These are phyloP conservation scores for Spongospora subterranea DNA, from an alignment of 208 protist species.

Conservation along the genomic window DNA sequence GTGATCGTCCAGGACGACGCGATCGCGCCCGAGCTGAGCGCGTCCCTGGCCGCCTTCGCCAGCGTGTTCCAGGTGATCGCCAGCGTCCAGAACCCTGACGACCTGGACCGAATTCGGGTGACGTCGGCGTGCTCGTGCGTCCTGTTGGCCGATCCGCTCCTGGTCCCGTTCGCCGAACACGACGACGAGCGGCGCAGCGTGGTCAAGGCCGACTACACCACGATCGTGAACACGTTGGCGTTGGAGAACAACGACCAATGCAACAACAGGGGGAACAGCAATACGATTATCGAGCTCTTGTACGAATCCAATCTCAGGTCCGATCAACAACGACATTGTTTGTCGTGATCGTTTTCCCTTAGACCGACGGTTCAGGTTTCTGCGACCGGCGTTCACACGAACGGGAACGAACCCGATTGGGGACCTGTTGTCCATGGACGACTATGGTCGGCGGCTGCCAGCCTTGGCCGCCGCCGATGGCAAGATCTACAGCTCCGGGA, in stretches of 20 bases:
- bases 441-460: constrained; percentile 4
- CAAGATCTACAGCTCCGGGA: constrained; percentile 48
- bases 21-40: neutral
- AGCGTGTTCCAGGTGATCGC: constrained; percentile 25
- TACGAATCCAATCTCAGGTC: constrained; percentile 50
- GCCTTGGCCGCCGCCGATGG: constrained; percentile 25
- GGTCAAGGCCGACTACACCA: constrained; percentile 28
- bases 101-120: neutral
- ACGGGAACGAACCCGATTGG: constrained; percentile 47
- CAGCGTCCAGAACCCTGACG: neutral
- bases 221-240: constrained; percentile 41
- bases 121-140: neutral
- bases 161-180: neutral
- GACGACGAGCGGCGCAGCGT: constrained; percentile 4
- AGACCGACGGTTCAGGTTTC: neutral
- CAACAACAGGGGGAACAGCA: neutral
- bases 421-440: constrained; percentile 10
- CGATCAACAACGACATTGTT: neutral
- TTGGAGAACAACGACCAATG: constrained; percentile 4
- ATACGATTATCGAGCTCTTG: constrained; percentile 47
- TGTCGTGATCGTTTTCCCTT: neutral
- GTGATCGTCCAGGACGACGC: neutral
- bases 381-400: constrained; percentile 34
- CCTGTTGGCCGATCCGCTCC: constrained; percentile 1
- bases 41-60: neutral